Conservation (phyloP, 1,284 basidiomycete genomes). For the Microstroma glucosiphilum region DNA sequence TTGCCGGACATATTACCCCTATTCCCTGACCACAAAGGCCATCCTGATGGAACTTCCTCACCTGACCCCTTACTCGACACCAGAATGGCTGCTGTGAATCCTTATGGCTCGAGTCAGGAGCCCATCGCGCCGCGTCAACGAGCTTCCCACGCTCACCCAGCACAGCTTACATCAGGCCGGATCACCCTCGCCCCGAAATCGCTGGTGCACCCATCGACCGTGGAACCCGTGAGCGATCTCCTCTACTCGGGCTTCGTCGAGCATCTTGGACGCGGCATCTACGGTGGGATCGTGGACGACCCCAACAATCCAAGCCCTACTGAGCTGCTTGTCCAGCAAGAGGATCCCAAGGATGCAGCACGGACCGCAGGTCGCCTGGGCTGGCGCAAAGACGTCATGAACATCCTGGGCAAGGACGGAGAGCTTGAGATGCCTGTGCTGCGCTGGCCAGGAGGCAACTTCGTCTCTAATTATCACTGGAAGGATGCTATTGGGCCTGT, state of each 20-base stretch:
- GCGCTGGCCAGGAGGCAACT: slow-evolving; percentile 60
- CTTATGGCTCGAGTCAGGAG: no score
- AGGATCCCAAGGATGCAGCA: slow-evolving; percentile 28
- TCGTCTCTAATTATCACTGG: slow-evolving; percentile 63
- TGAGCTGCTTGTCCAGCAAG: slow-evolving; percentile 30
- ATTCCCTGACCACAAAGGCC: no score
- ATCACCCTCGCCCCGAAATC: no score
- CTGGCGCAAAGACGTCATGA: slow-evolving; percentile 60
- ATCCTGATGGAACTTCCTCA: no score
- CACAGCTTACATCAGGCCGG: no score
- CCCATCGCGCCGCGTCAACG: no score
- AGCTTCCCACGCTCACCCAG: no score
- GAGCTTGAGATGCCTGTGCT: slow-evolving; percentile 60
- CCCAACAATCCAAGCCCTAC: slow-evolving; percentile 51
- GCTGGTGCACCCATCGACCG: neutral
- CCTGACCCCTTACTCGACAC: no score
- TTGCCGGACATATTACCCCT: no score
- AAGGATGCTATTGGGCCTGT: slow-evolving; percentile 63
- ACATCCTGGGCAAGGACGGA: slow-evolving; percentile 53
- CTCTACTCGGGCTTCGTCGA: slow-evolving; percentile 36
- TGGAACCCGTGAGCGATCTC: slow-evolving; percentile 20
- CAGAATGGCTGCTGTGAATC: no score
- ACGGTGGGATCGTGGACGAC: slow-evolving; percentile 59
- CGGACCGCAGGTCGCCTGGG: slow-evolving; percentile 45
- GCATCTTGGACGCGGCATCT: slow-evolving; percentile 57